phyloP scores from a whole-genome alignment of 352 stramenopile genomes.

The Phytophthora meadii region DNA sequence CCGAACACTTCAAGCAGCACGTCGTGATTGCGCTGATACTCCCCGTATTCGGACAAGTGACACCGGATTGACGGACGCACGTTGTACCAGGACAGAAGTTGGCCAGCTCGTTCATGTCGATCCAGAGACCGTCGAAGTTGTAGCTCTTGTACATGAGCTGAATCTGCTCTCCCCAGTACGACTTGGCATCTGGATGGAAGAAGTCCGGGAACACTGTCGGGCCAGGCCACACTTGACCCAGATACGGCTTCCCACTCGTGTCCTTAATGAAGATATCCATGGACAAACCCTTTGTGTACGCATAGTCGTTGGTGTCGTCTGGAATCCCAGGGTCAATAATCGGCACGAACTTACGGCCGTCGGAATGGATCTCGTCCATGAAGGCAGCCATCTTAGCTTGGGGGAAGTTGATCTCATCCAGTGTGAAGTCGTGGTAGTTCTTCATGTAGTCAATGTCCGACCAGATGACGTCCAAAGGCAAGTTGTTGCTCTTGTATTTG shows the following conservation, averaged over 20 bases:
- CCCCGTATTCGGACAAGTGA: conserved; percentile 44
- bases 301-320: conserved; percentile 32
- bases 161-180: conserved; percentile 77
- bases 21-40: conserved; percentile 46
- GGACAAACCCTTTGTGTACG: conserved; percentile 61
- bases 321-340: conserved; percentile 89
- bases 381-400: conserved; percentile 40
- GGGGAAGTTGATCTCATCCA: conserved; percentile 58
- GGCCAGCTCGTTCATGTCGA: conserved; percentile 91
- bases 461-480: conserved; percentile 69
- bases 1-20: conserved; percentile 53
- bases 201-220: conserved; percentile 86
- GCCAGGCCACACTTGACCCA: conserved; percentile 85
- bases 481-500: conserved; percentile 45
- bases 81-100: conserved; percentile 71
- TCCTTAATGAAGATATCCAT: conserved; percentile 86
- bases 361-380: conserved; percentile 58
- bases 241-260: conserved; percentile 60
- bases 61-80: conserved; percentile 43
- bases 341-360: conserved; percentile 71
- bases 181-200: conserved; percentile 67
- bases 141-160: conserved; percentile 55
- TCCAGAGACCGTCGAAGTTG: conserved; percentile 26
- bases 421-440: conserved; percentile 68
- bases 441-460: conserved; percentile 78